These are phyloP conservation scores for Lasiosphaeria hispida DNA, from an alignment of 495 filamentous ascomycete species.

Conservation along the genomic window DNA sequence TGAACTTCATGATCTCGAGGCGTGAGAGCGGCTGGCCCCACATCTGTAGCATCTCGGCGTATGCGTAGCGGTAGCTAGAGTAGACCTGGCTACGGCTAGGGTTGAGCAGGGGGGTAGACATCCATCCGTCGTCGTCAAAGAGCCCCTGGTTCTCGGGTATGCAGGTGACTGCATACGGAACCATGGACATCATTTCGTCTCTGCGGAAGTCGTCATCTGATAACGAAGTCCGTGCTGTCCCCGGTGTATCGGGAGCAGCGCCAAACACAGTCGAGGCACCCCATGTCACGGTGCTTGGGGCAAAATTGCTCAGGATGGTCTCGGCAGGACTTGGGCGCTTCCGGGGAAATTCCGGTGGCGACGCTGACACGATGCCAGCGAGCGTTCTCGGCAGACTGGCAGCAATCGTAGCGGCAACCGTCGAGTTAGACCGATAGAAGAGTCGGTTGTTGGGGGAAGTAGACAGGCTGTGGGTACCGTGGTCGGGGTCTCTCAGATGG, in stretches of 20 bases:
- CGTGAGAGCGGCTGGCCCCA: slow-evolving; percentile 77
- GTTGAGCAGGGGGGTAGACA: slow-evolving; percentile 68
- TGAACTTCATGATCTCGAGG: slow-evolving; percentile 83
- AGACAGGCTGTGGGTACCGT: slow-evolving; percentile 58
- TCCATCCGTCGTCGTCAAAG: slow-evolving; percentile 75
- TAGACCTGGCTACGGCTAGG: slow-evolving; percentile 58
- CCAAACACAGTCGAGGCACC: slow-evolving; percentile 58
- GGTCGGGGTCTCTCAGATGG: slow-evolving; percentile 30
- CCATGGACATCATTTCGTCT: slow-evolving; percentile 41
- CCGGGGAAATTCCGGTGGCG: slow-evolving; percentile 62
- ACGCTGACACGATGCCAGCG: slow-evolving; percentile 63
- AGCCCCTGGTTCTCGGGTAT: slow-evolving; percentile 70
- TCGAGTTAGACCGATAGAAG: slow-evolving; percentile 53
- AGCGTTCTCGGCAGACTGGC: slow-evolving; percentile 73
- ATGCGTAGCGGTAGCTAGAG: slow-evolving; percentile 69
- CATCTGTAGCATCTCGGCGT: slow-evolving; percentile 76
- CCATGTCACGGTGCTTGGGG: slow-evolving; percentile 64
- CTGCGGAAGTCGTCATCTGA: slow-evolving; percentile 45
- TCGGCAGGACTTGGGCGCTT: slow-evolving; percentile 68
- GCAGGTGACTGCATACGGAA: slow-evolving; percentile 55
- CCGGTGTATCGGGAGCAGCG: slow-evolving; percentile 40
- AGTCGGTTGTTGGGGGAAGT: slow-evolving; percentile 65
- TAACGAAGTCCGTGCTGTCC: slow-evolving; percentile 43
- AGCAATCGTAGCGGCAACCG: slow-evolving; percentile 61
- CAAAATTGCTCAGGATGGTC: slow-evolving; percentile 59